Evolutionary conservation across 78 protist genomes (phyloP).

Genomic region (Dictyostelium firmibasis): DNA sequence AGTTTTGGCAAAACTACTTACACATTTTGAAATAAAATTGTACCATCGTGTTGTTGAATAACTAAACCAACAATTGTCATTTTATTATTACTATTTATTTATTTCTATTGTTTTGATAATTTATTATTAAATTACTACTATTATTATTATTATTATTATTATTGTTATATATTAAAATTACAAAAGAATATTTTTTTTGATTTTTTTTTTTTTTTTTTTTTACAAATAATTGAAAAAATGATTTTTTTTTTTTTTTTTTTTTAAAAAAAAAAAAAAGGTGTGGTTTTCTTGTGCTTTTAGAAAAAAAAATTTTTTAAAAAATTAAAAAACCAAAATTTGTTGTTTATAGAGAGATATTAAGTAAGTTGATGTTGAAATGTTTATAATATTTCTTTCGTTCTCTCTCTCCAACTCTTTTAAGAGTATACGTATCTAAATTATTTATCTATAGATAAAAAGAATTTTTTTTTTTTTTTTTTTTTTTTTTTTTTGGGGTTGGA

Average conservation of each 20-base stretch:
- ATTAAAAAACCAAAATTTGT: too few relatives aligned
- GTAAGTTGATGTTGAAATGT: neutral
- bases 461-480: neutral
- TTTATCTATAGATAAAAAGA: neutral
- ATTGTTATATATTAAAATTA: too few relatives aligned
- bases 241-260: too few relatives aligned
- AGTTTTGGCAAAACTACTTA: neutral
- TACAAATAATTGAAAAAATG: neutral
- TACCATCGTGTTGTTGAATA: conserved; percentile 68
- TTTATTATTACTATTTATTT: neutral
- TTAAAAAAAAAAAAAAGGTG: neutral
- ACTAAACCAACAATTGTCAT: conserved; percentile 66
- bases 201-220: too few relatives aligned
- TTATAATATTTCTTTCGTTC: neutral
- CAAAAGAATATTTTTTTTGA: neutral
- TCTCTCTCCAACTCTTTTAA: neutral
- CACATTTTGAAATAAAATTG: conserved; percentile 48
- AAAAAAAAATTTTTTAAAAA: too few relatives aligned
- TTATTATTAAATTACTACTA: neutral
- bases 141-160: neutral
- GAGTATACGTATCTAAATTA: neutral
- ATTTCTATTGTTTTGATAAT: neutral
- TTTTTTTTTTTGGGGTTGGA: neutral
- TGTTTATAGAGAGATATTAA: too few relatives aligned
- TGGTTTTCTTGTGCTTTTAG: neutral